Percentiles rank a stretch among this genome's conserved stretches.
Evolutionary conservation across 2,329 filamentous ascomycete species (phyloP).

Genomic region (Thielaviopsis musarum): DNA sequence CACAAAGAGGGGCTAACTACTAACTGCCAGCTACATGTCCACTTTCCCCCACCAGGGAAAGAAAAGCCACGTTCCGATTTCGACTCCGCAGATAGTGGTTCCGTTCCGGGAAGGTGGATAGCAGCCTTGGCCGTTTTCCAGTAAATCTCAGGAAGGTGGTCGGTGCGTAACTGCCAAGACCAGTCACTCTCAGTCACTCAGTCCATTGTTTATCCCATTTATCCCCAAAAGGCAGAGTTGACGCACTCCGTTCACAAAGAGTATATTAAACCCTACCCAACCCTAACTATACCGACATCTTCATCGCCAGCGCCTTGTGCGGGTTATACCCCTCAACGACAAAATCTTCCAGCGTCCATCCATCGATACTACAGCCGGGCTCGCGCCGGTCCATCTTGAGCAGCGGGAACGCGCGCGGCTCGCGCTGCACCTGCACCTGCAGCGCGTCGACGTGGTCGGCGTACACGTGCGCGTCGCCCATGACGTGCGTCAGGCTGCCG

Average conservation of each 20-base stretch:
- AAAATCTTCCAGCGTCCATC: conserved; percentile 80
- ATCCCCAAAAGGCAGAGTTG: no score
- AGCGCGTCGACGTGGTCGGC: conserved; percentile 81
- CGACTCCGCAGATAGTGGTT: background rate
- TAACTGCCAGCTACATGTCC: no score
- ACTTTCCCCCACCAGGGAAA: background rate
- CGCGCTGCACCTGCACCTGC: conserved; percentile 59
- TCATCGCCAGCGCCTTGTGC: conserved; percentile 88
- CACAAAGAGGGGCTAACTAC: no score
- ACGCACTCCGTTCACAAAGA: no score
- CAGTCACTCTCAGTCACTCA: no score
- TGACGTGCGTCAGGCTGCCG: conserved; percentile 79
- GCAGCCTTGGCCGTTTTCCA: background rate
- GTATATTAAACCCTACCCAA: background rate
- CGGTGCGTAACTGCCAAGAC: no score
- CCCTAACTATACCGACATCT: conserved; percentile 67
- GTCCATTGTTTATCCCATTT: no score
- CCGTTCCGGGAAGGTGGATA: background rate
- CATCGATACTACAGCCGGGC: conserved; percentile 62
- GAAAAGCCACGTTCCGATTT: background rate
- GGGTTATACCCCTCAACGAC: conserved; percentile 76
- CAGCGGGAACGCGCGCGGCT: conserved; percentile 66
- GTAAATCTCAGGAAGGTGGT: no score
- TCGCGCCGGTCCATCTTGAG: conserved; percentile 50
- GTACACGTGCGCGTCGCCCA: conserved; percentile 98